These are phyloP conservation scores for Cornus kousa DNA, from an alignment of 148 eudicot species.

Conservation along the genomic window DNA sequence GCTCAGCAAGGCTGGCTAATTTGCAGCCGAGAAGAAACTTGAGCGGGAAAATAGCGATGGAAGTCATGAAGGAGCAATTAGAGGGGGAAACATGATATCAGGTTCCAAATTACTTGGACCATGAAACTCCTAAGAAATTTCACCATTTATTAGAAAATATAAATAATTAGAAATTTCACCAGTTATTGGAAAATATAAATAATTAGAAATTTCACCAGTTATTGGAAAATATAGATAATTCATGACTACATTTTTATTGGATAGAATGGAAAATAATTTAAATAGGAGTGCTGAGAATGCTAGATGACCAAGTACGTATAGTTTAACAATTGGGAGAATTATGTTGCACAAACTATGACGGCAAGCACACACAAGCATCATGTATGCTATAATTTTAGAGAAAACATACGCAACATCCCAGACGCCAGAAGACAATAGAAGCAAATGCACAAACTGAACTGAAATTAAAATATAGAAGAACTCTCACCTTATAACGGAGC, in stretches of 20 bases:
- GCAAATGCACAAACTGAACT: background rate
- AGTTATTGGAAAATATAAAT: no score
- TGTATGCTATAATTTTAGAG: background rate
- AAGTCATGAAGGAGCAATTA: background rate
- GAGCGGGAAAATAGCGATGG: background rate
- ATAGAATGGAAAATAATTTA: background rate
- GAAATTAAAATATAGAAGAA: slow-evolving; percentile 1
- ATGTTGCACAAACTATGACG: background rate
- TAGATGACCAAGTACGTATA: background rate
- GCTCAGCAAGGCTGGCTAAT: no score
- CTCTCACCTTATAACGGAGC: slow-evolving; percentile 82
- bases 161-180: background rate
- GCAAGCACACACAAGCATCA: background rate
- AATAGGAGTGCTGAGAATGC: background rate
- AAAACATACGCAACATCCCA: background rate
- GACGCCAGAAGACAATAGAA: background rate
- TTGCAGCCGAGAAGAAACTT: background rate
- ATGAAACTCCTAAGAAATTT: background rate
- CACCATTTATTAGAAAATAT: background rate
- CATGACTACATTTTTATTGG: background rate
- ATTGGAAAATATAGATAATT: no score
- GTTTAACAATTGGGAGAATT: background rate
- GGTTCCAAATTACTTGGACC: background rate
- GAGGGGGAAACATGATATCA: background rate
- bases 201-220: background rate